Percentiles rank a stretch among this genome's conserved stretches.
Conservation (phyloP, 768 basidiomycete genomes). For the Coprinopsis strossmayeri region DNA sequence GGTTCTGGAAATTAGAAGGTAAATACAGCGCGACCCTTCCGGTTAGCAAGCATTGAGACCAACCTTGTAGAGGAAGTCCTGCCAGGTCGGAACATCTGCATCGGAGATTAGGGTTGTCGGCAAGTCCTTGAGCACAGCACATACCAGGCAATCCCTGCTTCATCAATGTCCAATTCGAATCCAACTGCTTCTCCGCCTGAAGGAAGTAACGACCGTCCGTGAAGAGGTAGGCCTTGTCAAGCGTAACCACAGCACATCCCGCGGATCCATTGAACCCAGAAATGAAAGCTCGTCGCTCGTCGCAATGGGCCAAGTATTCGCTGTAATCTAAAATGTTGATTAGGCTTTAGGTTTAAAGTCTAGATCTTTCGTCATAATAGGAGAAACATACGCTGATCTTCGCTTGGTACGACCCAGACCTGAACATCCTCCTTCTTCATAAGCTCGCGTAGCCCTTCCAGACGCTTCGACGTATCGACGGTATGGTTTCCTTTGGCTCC, state of each 20-base stretch:
- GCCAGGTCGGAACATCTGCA: constrained; percentile 84
- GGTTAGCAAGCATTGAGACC: too few species aligned
- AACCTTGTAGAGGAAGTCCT: constrained; percentile 77
- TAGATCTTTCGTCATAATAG: background rate
- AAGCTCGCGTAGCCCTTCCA: constrained; percentile 58
- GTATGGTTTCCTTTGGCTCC: constrained; percentile 30
- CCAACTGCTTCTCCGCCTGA: constrained; percentile 87
- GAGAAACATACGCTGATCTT: constrained; percentile 76
- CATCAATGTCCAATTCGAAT: constrained; percentile 93
- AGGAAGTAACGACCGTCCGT: constrained; percentile 96
- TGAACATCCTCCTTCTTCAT: constrained; percentile 60
- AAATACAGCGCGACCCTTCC: too few species aligned
- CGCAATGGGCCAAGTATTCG: constrained; percentile 83
- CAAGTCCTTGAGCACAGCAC: constrained; percentile 1
- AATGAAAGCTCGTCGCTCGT: constrained; percentile 81
- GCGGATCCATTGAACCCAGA: constrained; percentile 95
- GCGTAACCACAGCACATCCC: constrained; percentile 77
- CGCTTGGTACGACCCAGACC: constrained; percentile 81
- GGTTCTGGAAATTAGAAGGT: too few species aligned
- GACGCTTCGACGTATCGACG: constrained; percentile 57
- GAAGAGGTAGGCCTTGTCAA: constrained; percentile 71
- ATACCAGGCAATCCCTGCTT: constrained; percentile 81
- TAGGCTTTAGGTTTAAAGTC: background rate
- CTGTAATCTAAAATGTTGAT: constrained; percentile 57
- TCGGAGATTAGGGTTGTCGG: too few species aligned